Evolutionary conservation across 768 basidiomycete genomes (phyloP), one percentile per base, ranked within the genome.

Genomic region (Boletus rubropictus): DNA sequence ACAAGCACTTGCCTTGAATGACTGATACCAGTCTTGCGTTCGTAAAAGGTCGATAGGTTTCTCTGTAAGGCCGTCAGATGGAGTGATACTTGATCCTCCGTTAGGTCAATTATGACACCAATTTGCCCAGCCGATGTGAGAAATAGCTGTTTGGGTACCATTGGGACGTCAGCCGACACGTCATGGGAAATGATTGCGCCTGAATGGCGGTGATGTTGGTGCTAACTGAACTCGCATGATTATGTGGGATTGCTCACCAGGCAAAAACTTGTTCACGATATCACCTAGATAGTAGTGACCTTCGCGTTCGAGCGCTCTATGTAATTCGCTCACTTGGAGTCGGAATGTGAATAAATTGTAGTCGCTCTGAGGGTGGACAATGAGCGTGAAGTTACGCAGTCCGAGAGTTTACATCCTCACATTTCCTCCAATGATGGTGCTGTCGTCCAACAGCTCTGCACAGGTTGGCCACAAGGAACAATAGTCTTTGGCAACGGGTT

Each of bases 121-220:
- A 96, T 86, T 25, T 83, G 77, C 5, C 92, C 92, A 3, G 83
- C 78, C 1, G 84, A 74, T 2, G 91, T 86, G 66, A 86, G 82
- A 64, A 85, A 90, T 24, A 92, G 50, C 21, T 85, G 80, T 40
- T 78, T 78, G 0, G 87, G 75, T 22, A 67, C 58, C 32, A 86
- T 68, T 0, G 66, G 54, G 5, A 66, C 49, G 43, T 71, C 70
- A 2, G 68, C 65, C 7, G 75, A 68, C 5, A 69, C 52, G 28
- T 82, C 75, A 5, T 67, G 62, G 0, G 74, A 66, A 9, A 72
- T 63, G 36, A 90, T 61, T 0, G 78, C 72, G 7, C 88, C 89
- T 46, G 11, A 24, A 46, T 11, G 44, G 15, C n/a, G n/a, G 28
- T 10, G 44, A 41, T 32, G 41, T 52, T 38, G 49, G 52, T 3